These are phyloP conservation scores for Penicillium sp. DNA, from an alignment of 2,329 filamentous ascomycete species.

Conservation along the genomic window DNA sequence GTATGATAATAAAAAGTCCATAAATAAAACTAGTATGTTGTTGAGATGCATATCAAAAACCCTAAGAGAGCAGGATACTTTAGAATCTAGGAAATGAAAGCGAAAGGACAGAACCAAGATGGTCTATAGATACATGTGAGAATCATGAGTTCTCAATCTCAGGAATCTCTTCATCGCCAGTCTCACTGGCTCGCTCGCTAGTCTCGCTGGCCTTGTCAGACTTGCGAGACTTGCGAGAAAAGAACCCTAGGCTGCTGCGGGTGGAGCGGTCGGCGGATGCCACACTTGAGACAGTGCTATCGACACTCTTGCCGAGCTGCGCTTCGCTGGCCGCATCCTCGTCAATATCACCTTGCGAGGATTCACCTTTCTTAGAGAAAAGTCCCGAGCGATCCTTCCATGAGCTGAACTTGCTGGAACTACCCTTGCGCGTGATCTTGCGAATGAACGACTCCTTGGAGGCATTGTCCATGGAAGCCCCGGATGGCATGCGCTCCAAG, in stretches of 20 bases:
- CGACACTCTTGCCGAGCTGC: slow-evolving; percentile 46
- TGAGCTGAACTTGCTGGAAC: slow-evolving; percentile 52
- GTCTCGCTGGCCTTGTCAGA: slow-evolving; percentile 46
- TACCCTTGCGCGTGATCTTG: slow-evolving; percentile 53
- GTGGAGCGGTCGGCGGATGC: slow-evolving; percentile 46
- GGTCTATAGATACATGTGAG: slow-evolving; percentile 1
- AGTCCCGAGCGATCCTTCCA: slow-evolving; percentile 52
- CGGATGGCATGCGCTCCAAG: slow-evolving; percentile 48
- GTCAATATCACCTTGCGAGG: slow-evolving; percentile 46
- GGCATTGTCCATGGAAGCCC: slow-evolving; percentile 42
- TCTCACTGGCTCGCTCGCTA: slow-evolving; percentile 46
- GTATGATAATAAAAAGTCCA: background rate
- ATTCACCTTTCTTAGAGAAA: slow-evolving; percentile 49
- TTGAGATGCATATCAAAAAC: slow-evolving; percentile 15
- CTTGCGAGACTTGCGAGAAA: slow-evolving; percentile 49
- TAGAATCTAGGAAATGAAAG: slow-evolving; percentile 15
- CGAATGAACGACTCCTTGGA: slow-evolving; percentile 53
- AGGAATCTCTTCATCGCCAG: slow-evolving; percentile 44
- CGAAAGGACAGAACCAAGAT: slow-evolving; percentile 8
- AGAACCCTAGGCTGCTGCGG: slow-evolving; percentile 48
- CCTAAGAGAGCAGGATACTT: slow-evolving; percentile 11
- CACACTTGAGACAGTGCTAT: slow-evolving; percentile 43
- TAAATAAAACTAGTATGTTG: slow-evolving; percentile 3
- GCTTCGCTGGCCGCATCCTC: slow-evolving; percentile 43
- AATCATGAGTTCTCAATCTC: slow-evolving; percentile 27